phyloP scores from a whole-genome alignment of 78 protist genomes.

The Dictyostelium firmibasis region DNA sequence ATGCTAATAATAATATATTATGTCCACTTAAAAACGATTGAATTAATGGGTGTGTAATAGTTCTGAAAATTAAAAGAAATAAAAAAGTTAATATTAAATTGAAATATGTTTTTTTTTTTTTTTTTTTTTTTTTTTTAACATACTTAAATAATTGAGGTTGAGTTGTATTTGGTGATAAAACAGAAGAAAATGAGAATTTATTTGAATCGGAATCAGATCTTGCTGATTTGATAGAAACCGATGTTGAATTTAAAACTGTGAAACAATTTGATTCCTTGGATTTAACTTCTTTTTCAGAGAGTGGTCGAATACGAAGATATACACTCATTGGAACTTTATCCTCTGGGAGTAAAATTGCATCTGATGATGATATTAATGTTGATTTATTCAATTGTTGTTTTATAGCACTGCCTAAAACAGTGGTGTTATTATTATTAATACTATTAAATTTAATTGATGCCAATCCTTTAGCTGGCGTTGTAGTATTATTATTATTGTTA shows the following conservation, averaged over 20 bases:
- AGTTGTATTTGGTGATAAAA: constrained; percentile 29
- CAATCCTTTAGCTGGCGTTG: neutral
- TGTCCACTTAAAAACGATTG: constrained; percentile 83
- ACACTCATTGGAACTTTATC: constrained; percentile 70
- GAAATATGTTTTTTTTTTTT: neutral
- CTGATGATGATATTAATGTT: neutral
- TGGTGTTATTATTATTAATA: neutral
- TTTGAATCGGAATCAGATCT: constrained; percentile 52
- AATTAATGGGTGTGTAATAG: constrained; percentile 38
- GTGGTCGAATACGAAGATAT: constrained; percentile 72
- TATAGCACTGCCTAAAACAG: neutral
- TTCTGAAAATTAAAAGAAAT: neutral
- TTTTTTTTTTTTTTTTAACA: neutral
- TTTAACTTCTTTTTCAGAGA: constrained; percentile 30
- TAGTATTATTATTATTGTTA: neutral
- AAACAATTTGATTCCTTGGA: constrained; percentile 61
- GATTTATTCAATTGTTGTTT: neutral
- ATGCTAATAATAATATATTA: constrained; percentile 85
- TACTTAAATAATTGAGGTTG: constrained; percentile 65
- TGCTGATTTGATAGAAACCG: constrained; percentile 47
- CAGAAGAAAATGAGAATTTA: constrained; percentile 44
- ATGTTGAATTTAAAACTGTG: neutral
- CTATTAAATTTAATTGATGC: neutral
- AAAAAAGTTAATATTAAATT: neutral
- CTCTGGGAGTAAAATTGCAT: neutral